These are phyloP conservation scores for Wickerhamomyces subpelliculosus DNA, from an alignment of 805 yeast genomes.

Conservation along the genomic window DNA sequence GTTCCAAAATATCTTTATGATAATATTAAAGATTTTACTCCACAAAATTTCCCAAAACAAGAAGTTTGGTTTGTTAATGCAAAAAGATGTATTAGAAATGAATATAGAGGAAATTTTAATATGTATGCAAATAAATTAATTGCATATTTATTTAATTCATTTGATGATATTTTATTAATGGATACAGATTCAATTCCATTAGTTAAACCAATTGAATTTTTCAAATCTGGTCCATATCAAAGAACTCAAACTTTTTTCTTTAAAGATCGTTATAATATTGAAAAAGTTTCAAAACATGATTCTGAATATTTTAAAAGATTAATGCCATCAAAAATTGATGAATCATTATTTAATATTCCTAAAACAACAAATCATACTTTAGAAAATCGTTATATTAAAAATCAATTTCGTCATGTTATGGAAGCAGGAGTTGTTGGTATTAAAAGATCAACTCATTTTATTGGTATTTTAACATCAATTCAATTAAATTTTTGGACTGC, in stretches of 20 bases:
- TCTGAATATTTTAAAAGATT: slow-evolving; percentile 27
- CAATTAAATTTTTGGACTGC: slow-evolving; percentile 14
- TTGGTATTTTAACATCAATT: slow-evolving; percentile 13
- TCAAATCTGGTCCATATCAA: slow-evolving; percentile 26
- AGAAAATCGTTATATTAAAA: slow-evolving; percentile 13
- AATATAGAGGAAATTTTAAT: slow-evolving; percentile 24
- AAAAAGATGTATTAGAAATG: slow-evolving; percentile 18
- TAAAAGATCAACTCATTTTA: slow-evolving; percentile 18
- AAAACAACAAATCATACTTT: slow-evolving; percentile 9
- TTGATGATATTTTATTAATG: slow-evolving; percentile 37
- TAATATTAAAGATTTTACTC: slow-evolving; percentile 15
- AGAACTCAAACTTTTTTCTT: slow-evolving; percentile 36
- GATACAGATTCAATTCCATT: slow-evolving; percentile 46
- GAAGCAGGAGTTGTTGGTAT: slow-evolving; percentile 29
- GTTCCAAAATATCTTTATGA: slow-evolving; percentile 23
- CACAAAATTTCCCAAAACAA: slow-evolving; percentile 21
- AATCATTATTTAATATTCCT: slow-evolving; percentile 14
- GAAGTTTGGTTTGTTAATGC: slow-evolving; percentile 33
- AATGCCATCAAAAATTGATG: slow-evolving; percentile 27
- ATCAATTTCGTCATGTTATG: slow-evolving; percentile 20
- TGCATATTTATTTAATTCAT: slow-evolving; percentile 39
- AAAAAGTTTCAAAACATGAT: slow-evolving; percentile 20
- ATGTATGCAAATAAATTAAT: slow-evolving; percentile 40
- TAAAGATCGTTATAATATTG: slow-evolving; percentile 28
- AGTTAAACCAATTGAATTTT: slow-evolving; percentile 27